Conservation (phyloP, 345 rosid genomes). For the Aquilaria sinensis region DNA sequence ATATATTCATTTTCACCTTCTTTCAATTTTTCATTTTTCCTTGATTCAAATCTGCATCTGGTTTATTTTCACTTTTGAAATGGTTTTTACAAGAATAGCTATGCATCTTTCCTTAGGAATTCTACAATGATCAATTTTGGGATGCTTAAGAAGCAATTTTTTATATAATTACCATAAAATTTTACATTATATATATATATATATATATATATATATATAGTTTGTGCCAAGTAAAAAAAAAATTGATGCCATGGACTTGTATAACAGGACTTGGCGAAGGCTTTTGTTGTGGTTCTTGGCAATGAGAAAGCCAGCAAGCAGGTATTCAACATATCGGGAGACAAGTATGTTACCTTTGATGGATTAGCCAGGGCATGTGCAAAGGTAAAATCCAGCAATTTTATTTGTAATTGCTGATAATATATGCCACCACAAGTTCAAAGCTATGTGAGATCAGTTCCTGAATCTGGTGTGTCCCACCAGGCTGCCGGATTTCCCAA, state of each 20-base stretch:
- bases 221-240: no score
- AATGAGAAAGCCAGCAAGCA: slow-evolving; percentile 83
- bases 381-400: slow-evolving; percentile 46
- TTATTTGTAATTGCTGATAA: neutral
- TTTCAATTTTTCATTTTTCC: no score
- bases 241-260: no score
- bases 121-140: no score
- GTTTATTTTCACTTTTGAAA: neutral
- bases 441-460: neutral
- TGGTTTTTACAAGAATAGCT: neutral
- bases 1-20: neutral
- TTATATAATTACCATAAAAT: no score
- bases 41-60: no score
- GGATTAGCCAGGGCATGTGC: slow-evolving; percentile 96
- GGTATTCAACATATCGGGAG: slow-evolving; percentile 91
- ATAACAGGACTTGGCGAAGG: slow-evolving; percentile 78
- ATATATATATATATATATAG: no score
- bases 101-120: neutral
- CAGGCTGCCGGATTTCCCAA: slow-evolving; percentile 98
- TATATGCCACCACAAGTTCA: neutral
- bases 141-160: no score
- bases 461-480: slow-evolving; percentile 3
- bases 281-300: slow-evolving; percentile 68
- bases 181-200: no score
- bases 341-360: slow-evolving; percentile 81